Evolutionary conservation across 305 asterid species (phyloP), one percentile per base, ranked within the genome.

Genomic region (Fraxinus nigra): DNA sequence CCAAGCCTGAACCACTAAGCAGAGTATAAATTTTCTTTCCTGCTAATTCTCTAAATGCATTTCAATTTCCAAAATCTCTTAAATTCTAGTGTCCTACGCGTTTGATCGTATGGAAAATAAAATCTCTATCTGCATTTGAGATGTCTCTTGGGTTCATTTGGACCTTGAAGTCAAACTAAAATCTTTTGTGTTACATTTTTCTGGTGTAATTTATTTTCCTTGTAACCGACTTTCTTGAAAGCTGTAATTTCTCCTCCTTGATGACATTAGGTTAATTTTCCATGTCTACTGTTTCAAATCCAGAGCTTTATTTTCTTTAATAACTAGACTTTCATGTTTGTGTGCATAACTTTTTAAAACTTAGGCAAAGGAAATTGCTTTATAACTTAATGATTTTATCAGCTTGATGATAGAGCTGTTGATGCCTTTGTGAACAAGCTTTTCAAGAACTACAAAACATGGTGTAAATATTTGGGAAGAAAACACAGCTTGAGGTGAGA

Each of bases 321-420:
- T 84, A 24, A 61, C 83, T 38, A 26, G 61, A 81, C 37, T 80
- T 20, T 33, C 77, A 48, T 72, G 28, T n/a, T 72, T 34, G 16
- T 56, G 48, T 82, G 78, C 61, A 48, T 11, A 14, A 61, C 77
- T 38, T 78, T 32, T 75, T 81, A 38, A 73, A 73, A 69, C 78
- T 51, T 72, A 10, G 74, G 78, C 79, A 61, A 82, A 78, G 75
- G 72, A 84, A 79, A 74, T 86, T 30, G 77, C 81, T 79, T 59
- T 54, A 18, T 54, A 75, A 72, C 48, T 73, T 24, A 26, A 78
- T 72, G 28, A 46, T 84, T 63, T 51, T 70, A 67, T 75, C 89
- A 97, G 99, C 97, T 97, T 87, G 98, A 95, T 78, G 97, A 95
- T 80, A 97, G 98, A 77, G 99, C 98, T 77, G 98, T 91, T 86